Evolutionary conservation across 352 stramenopile genomes (phyloP).

Genomic region (Globisporangium spiculum): DNA sequence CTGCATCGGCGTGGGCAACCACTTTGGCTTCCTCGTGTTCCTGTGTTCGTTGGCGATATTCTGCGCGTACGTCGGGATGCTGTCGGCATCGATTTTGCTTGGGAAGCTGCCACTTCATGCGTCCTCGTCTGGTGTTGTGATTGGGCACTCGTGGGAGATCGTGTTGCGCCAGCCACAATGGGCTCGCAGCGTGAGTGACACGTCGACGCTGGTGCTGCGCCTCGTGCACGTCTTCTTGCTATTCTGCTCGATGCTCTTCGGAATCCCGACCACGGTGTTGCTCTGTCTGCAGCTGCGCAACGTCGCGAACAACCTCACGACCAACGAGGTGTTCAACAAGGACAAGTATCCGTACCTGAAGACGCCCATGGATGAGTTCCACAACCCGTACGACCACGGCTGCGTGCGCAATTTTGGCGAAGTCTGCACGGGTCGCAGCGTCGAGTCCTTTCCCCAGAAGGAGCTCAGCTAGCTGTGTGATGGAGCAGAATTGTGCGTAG

Average conservation of each 20-base stretch:
- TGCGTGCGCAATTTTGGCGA: conserved; percentile 57
- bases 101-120: conserved; percentile 41
- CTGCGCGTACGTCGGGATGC: conserved; percentile 40
- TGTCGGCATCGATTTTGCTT: conserved; percentile 51
- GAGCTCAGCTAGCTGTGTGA: neutral
- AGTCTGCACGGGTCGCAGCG: conserved; percentile 29
- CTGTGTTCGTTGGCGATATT: conserved; percentile 45
- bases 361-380: conserved; percentile 72
- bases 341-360: conserved; percentile 87
- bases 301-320: conserved; percentile 67
- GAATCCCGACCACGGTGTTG: conserved; percentile 58
- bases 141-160: neutral
- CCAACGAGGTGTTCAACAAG: conserved; percentile 89
- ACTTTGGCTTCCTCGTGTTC: conserved; percentile 74
- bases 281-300: conserved; percentile 73
- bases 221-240: conserved; percentile 52
- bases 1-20: conserved; percentile 73
- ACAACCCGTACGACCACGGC: conserved; percentile 74
- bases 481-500: neutral
- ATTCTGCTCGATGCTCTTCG: conserved; percentile 61
- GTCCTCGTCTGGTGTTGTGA: conserved; percentile 19
- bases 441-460: conserved; percentile 2
- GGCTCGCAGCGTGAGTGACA: conserved; percentile 8
- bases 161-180: conserved; percentile 13
- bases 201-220: conserved; percentile 45